These are phyloP conservation scores for Populus simonii DNA, from an alignment of 345 rosid genomes.

Conservation along the genomic window DNA sequence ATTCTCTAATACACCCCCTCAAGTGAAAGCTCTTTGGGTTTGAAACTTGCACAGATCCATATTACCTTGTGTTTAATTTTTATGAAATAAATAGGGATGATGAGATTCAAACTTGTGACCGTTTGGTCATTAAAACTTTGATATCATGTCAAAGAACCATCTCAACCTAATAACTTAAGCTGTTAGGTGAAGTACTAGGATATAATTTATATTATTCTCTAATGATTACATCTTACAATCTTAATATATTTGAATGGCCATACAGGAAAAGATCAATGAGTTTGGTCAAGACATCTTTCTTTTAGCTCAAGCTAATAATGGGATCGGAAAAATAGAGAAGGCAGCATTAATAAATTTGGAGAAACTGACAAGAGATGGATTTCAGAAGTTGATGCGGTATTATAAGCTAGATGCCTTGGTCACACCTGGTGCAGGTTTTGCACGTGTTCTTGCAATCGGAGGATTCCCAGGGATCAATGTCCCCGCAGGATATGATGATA, in stretches of 20 bases:
- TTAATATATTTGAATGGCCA: neutral
- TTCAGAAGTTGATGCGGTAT: conserved; percentile 51
- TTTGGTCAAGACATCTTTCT: conserved; percentile 47
- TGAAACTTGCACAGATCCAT: too few species aligned
- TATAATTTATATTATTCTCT: too few species aligned
- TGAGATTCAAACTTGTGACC: too few species aligned
- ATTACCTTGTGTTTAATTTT: too few species aligned
- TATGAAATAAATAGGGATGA: too few species aligned
- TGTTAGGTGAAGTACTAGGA: too few species aligned
- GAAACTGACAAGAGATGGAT: conserved; percentile 38
- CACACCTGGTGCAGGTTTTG: conserved; percentile 16
- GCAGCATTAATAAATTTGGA: conserved; percentile 30
- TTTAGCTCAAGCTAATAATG: conserved; percentile 42
- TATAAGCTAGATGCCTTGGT: conserved; percentile 56
- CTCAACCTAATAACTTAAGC: too few species aligned
- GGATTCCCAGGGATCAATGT: conserved; percentile 70
- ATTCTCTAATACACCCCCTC: too few species aligned
- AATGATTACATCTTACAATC: too few species aligned
- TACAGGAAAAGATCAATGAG: conserved; percentile 51
- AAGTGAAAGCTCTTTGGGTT: too few species aligned
- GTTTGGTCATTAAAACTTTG: too few species aligned
- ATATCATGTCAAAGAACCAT: too few species aligned
- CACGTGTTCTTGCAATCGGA: conserved; percentile 51
- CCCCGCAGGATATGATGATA: conserved; percentile 51
- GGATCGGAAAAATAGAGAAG: conserved; percentile 28